Evolutionary conservation across 2,329 filamentous ascomycete species (phyloP).

Genomic region (Aspergillus neotritici): DNA sequence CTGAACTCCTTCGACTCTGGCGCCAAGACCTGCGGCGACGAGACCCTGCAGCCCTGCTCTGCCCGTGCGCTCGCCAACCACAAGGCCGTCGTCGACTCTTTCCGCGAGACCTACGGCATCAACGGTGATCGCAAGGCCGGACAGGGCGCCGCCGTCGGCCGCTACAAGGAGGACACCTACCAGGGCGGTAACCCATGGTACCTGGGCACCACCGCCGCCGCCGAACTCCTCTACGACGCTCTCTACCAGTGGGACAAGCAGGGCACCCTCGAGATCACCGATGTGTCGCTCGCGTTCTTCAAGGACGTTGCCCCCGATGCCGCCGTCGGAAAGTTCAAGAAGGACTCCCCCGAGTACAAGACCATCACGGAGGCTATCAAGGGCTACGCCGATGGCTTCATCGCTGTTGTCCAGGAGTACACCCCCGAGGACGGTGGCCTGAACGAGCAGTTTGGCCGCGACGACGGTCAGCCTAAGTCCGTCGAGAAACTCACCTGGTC

Average conservation of each 20-base stretch:
- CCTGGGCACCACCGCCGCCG: constrained; percentile 59
- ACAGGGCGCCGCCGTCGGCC: constrained; percentile 43
- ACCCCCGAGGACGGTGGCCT: constrained; percentile 20
- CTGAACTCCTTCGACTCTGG: constrained; percentile 34
- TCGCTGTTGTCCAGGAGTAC: constrained; percentile 36
- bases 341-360: constrained; percentile 48
- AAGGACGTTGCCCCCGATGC: constrained; percentile 54
- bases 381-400: constrained; percentile 55
- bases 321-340: constrained; percentile 58
- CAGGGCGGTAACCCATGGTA: constrained; percentile 70
- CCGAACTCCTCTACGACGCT: constrained; percentile 71
- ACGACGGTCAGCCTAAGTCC: constrained; percentile 12
- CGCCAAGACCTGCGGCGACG: constrained; percentile 19
- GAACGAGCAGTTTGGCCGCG: constrained; percentile 32
- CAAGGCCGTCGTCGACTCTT: constrained; percentile 67
- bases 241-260: constrained; percentile 61
- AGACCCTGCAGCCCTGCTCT: constrained; percentile 71
- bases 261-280: constrained; percentile 58
- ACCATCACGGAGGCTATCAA: constrained; percentile 54
- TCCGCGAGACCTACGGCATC: constrained; percentile 62
- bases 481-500: constrained; percentile 19
- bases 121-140: constrained; percentile 21
- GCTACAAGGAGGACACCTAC: constrained; percentile 66
- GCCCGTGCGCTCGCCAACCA: constrained; percentile 63
- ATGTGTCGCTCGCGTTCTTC: constrained; percentile 65